Evolutionary conservation across 192 early-diverging fungal species (phyloP), one percentile per base, ranked within the genome.

Genomic region (Kickxella alabastrina): DNA sequence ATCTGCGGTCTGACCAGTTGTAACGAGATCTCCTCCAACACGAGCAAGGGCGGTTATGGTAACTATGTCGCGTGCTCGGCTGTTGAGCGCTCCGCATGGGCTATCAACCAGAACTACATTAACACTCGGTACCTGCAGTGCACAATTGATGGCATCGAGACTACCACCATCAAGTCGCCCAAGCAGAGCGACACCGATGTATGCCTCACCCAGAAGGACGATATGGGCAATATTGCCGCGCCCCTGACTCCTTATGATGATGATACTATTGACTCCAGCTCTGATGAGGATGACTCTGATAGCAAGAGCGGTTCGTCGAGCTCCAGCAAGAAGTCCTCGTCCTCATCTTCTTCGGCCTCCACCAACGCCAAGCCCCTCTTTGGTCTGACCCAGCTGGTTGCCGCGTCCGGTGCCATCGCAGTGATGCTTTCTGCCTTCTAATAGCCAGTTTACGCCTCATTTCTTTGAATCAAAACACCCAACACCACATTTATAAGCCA

Each of bases 1-100:
- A 64, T 76, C 52, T 76, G 73, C 46, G 68, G 60, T 40, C 57
- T 41, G 47, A 67, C 59, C 13, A 56, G 45, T 50, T 73, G 72
- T 32, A 56, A 46, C 51, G 68, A 59, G 19, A 49, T 78, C 41
- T 52, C 56, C n/a, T 57, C 47, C 29, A 56, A 78, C 39, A 57
- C 76, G 0, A 40, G 39, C 42, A 68, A 64, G 52, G 69, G 61
- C 47, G 41, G 36, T 36, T 78, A 73, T 32, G 76, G 76, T 39
- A 59, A 62, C 57, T 78, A 56, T 42, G 49, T 55, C 1, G 65
- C 65, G 12, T 78, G 76, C 44, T 47, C 56, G 37, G 43, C 63
- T 24, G 37, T 37, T 24, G 59, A 73, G 59, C 64, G 65, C 26
- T 42, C 65, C 4, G 58, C 65, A 0, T 74, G 62, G 66, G 59